Evolutionary conservation across 768 basidiomycete genomes (phyloP), one percentile per base, ranked within the genome.

Genomic region (Russula earlei): DNA sequence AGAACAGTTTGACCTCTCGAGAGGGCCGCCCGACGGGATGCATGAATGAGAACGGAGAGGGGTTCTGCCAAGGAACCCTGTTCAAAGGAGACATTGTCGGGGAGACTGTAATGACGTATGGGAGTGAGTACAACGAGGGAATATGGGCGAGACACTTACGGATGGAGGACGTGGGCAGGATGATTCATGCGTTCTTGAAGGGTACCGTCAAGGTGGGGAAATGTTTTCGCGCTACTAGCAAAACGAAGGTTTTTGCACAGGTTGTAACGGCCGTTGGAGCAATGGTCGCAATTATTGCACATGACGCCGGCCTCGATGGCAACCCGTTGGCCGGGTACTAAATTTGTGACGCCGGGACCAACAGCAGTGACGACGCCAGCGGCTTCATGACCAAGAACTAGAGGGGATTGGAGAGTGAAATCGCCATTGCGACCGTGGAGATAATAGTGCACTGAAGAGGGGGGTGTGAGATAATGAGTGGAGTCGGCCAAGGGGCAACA

Each of bases 331-430:
- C 93, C 92, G 20, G 84, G 78, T 14, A 72, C 68, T 56, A 92
- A 72, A 65, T 77, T 65, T 61, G 73, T 76, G 42, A 85, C 84
- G 17, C 83, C 82, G 12, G 84, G 77, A 11, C 88, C 87, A 55
- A 95, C 76, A n/a, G 90, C 84, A 54, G 85, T 84, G 65, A 97
- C 74, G 65, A 89, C 70, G 33, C 93, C 94, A n/a, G 89, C 82
- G 0, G 92, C 78, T 74, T 97, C 94, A 70, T 97, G 94, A 24
- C 94, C 95, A 31, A 98, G 85, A 44, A 93, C 85, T 56, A 97
- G 81, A 4, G 94, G 93, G 6, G 82, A 76, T 58, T 82, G 85
- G 59, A 96, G 76, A 49, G 83, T 85, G 71, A 94, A 96, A 69
- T 91, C 90, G 46, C 93, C 94, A 69, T 96, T 98, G 41, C 90